Conservation (phyloP, 2,329 filamentous ascomycete genomes). For the Exophiala xenobiotica region DNA sequence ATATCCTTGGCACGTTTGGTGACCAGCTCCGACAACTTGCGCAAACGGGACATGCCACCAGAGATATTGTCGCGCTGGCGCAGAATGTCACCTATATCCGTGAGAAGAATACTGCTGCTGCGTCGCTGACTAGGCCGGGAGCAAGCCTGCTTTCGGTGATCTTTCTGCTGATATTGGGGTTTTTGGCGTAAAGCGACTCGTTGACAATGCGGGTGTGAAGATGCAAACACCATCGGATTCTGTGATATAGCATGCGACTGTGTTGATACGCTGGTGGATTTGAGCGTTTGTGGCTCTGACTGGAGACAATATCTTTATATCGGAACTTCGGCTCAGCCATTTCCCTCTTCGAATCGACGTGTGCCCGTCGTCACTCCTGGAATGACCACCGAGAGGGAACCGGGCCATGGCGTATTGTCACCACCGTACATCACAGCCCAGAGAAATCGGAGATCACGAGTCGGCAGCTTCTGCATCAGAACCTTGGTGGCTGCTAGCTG, state of each 20-base stretch:
- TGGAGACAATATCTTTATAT: neutral
- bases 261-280: neutral
- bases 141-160: constrained; percentile 14
- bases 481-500: constrained; percentile 21
- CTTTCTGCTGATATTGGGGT: constrained; percentile 18
- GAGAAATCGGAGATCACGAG: constrained; percentile 21
- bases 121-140: constrained; percentile 1
- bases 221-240: neutral
- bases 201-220: neutral
- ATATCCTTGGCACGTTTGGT: constrained; percentile 32
- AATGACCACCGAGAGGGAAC: constrained; percentile 17
- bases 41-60: constrained; percentile 26
- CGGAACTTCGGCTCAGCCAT: neutral
- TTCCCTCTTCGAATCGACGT: neutral
- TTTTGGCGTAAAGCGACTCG: constrained; percentile 1
- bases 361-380: constrained; percentile 17
- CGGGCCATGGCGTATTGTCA: constrained; percentile 22
- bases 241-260: neutral
- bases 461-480: constrained; percentile 25
- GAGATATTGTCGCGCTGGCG: constrained; percentile 24
- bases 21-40: constrained; percentile 28
- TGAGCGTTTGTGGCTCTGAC: neutral
- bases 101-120: constrained; percentile 14
- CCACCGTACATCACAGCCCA: constrained; percentile 28
- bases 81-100: constrained; percentile 24